Percentiles rank a stretch among this genome's conserved stretches.
phyloP scores from a whole-genome alignment of 202 grass and related monocot species.

The Schoenoplectus triqueter region DNA sequence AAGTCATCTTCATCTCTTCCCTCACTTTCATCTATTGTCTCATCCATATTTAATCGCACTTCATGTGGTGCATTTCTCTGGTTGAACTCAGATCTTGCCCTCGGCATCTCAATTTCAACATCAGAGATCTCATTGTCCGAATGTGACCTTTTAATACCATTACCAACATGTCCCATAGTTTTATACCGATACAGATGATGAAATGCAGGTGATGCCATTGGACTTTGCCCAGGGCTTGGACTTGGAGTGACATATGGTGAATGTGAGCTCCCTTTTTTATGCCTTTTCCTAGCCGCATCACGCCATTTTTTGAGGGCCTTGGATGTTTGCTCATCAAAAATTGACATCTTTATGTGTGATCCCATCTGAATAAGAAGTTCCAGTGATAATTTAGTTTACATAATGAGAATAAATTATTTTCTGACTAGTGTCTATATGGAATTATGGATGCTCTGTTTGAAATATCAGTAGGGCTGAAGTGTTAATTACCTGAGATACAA shows the following conservation, averaged over 20 bases:
- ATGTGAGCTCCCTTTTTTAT: conserved; percentile 44
- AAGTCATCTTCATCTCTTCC: conserved; percentile 52
- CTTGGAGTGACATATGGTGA: conserved; percentile 41
- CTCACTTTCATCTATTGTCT: conserved; percentile 24
- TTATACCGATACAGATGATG: conserved; percentile 60
- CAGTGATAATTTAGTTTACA: conserved; percentile 6
- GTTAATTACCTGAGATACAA: conserved; percentile 77
- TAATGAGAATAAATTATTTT: not conserved
- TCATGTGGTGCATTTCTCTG: conserved; percentile 26
- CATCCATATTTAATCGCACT: conserved; percentile 44
- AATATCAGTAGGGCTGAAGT: not conserved
- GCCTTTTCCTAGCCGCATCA: conserved; percentile 58
- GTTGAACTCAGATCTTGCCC: conserved; percentile 48
- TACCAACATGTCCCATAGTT: conserved; percentile 56
- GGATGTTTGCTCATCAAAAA: conserved; percentile 75
- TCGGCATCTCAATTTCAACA: conserved; percentile 43
- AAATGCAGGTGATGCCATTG: conserved; percentile 36
- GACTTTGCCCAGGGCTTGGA: conserved; percentile 47
- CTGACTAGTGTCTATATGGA: not conserved
- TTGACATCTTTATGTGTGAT: conserved; percentile 78
- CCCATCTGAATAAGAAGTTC: conserved; percentile 64
- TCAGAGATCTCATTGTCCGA: conserved; percentile 61
- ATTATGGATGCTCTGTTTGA: not conserved
- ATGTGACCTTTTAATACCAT: conserved; percentile 34
- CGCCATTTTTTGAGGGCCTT: conserved; percentile 89